Percentiles rank a stretch among this genome's conserved stretches.
Evolutionary conservation across 176 grass and related monocot genomes (phyloP).

Genomic region (Panicum miliaceum): DNA sequence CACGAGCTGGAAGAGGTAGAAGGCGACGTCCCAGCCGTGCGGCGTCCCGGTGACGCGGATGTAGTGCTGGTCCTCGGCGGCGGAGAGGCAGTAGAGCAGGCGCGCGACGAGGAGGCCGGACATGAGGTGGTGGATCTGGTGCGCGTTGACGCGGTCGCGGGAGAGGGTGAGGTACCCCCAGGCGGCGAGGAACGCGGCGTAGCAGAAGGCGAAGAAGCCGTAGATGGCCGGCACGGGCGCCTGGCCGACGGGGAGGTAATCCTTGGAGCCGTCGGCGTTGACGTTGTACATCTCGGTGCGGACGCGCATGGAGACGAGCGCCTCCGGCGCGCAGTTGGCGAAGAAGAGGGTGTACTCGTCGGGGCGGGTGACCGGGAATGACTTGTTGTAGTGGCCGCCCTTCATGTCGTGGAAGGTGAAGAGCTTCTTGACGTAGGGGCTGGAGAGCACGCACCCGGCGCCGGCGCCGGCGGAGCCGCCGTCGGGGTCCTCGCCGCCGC

Average conservation of each 20-base stretch:
- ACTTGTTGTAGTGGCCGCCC: slow-evolving; percentile 53
- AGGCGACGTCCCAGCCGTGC: slow-evolving; percentile 85
- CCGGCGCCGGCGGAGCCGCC: slow-evolving; percentile 15
- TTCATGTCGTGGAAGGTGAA: slow-evolving; percentile 71
- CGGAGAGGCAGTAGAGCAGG: slow-evolving; percentile 78
- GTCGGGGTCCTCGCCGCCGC: slow-evolving; percentile 41
- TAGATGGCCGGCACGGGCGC: slow-evolving; percentile 77
- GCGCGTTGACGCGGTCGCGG: slow-evolving; percentile 48
- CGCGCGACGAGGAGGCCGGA: slow-evolving; percentile 65
- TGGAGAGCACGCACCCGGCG: slow-evolving; percentile 68
- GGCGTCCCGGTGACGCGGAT: slow-evolving; percentile 83
- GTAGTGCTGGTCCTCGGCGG: slow-evolving; percentile 90
- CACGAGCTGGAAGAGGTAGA: slow-evolving; percentile 89
- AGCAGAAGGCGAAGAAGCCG: slow-evolving; percentile 59
- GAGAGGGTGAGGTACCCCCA: slow-evolving; percentile 76
- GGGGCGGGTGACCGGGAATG: slow-evolving; percentile 77
- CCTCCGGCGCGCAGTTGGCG: slow-evolving; percentile 81
- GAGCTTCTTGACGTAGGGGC: slow-evolving; percentile 67
- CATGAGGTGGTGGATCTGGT: slow-evolving; percentile 97
- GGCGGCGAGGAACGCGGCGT: slow-evolving; percentile 61
- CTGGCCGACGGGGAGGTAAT: slow-evolving; percentile 91
- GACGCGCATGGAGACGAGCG: slow-evolving; percentile 75
- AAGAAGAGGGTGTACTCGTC: slow-evolving; percentile 96
- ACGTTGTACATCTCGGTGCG: slow-evolving; percentile 91
- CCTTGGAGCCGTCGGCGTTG: slow-evolving; percentile 55